These are phyloP conservation scores for Clarireedia hainanense DNA, from an alignment of 2,329 filamentous ascomycete species.

Conservation along the genomic window DNA sequence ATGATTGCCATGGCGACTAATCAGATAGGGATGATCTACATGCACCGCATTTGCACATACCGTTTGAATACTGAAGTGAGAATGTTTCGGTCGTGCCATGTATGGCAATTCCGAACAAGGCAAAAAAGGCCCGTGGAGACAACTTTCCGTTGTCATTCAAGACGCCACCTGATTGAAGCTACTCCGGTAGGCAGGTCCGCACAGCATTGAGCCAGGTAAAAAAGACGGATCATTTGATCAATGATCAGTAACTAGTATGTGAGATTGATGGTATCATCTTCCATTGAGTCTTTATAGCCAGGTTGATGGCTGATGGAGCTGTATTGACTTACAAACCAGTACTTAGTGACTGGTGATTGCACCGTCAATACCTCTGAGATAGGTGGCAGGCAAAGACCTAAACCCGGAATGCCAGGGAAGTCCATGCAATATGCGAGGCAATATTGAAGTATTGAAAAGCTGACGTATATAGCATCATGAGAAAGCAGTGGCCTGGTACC, in stretches of 20 bases:
- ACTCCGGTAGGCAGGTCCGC: not conserved
- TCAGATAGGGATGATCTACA: not conserved
- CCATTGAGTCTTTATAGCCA: too few species aligned
- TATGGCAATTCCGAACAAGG: not conserved
- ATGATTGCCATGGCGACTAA: not conserved
- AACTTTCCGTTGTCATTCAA: not conserved
- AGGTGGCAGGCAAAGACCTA: too few species aligned
- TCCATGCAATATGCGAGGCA: too few species aligned
- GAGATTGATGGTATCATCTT: too few species aligned
- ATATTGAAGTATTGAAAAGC: too few species aligned
- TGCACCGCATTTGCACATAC: not conserved
- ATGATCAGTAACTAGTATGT: not conserved
- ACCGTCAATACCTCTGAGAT: too few species aligned
- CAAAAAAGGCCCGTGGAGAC: not conserved
- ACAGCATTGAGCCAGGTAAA: not conserved
- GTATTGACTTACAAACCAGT: too few species aligned
- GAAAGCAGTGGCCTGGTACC: too few species aligned
- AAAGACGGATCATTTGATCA: not conserved
- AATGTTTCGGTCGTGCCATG: not conserved
- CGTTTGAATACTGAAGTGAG: not conserved
- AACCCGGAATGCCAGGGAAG: too few species aligned
- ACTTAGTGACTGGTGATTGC: too few species aligned
- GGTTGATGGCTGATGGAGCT: too few species aligned
- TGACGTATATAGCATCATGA: too few species aligned
- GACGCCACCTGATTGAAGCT: not conserved